Conservation (phyloP, 257 asterid genomes). For the Solanum piurae region DNA sequence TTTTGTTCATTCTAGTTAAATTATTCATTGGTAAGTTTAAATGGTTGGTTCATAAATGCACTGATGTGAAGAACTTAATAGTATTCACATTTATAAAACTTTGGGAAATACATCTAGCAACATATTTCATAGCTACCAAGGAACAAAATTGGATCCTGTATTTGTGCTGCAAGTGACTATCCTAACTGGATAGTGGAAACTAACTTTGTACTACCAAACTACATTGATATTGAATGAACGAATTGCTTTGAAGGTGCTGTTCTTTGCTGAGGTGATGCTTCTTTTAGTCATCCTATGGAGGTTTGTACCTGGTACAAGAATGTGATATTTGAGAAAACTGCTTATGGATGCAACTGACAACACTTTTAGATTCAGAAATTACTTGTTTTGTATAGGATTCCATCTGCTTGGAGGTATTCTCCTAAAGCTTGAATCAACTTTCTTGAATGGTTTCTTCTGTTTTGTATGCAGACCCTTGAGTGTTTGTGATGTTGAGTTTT, state of each 20-base stretch:
- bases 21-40: neutral
- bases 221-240: neutral
- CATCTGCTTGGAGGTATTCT: slow-evolving; percentile 51
- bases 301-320: slow-evolving; percentile 39
- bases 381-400: slow-evolving; percentile 66
- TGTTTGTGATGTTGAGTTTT: slow-evolving; percentile 20
- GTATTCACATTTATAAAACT: slow-evolving; percentile 36
- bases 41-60: neutral
- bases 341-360: slow-evolving; percentile 7
- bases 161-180: slow-evolving; percentile 7
- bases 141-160: slow-evolving; percentile 23
- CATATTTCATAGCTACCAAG: slow-evolving; percentile 2
- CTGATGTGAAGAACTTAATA: slow-evolving; percentile 9
- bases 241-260: neutral
- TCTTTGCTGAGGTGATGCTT: slow-evolving; percentile 1
- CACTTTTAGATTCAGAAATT: slow-evolving; percentile 20
- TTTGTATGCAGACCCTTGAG: slow-evolving; percentile 15
- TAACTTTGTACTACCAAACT: slow-evolving; percentile 11
- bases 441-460: slow-evolving; percentile 34
- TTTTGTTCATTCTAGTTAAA: neutral
- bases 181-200: slow-evolving; percentile 10
- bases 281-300: slow-evolving; percentile 20
- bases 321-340: slow-evolving; percentile 23
- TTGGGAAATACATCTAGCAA: slow-evolving; percentile 24
- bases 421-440: slow-evolving; percentile 36